phyloP scores from a whole-genome alignment of 129 eudicot genomes.

The Silybum marianum region DNA sequence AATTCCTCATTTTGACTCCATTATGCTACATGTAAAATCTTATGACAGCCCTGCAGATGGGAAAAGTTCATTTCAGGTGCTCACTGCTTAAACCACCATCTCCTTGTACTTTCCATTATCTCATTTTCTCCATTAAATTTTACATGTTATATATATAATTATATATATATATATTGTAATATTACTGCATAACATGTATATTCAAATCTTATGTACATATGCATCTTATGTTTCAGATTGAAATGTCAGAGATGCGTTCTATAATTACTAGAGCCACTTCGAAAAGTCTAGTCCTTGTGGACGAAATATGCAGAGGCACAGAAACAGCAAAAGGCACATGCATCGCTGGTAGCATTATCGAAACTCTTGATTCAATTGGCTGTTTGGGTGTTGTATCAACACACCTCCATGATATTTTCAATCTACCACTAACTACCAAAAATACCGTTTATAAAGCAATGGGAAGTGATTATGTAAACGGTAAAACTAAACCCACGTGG shows the following conservation, averaged over 20 bases:
- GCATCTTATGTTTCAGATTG: slow-evolving; percentile 55
- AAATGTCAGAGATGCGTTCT: slow-evolving; percentile 96
- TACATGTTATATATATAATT: too few relatives aligned
- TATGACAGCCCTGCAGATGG: slow-evolving; percentile 99
- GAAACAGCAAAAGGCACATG: slow-evolving; percentile 98
- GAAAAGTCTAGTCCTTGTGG: slow-evolving; percentile 88
- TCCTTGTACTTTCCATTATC: background rate
- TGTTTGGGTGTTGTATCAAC: slow-evolving; percentile 93
- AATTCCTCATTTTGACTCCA: slow-evolving; percentile 93
- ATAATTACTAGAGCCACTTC: slow-evolving; percentile 74
- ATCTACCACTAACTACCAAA: slow-evolving; percentile 61
- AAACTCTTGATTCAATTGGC: slow-evolving; percentile 73
- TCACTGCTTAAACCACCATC: background rate
- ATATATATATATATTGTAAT: background rate
- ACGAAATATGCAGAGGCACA: slow-evolving; percentile 96
- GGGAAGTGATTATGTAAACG: slow-evolving; percentile 68
- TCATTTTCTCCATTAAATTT: background rate
- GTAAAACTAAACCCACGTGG: slow-evolving; percentile 88
- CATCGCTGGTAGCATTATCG: slow-evolving; percentile 87
- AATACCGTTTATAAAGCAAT: slow-evolving; percentile 72
- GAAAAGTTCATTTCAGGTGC: slow-evolving; percentile 97
- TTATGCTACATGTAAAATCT: slow-evolving; percentile 91
- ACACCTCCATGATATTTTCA: slow-evolving; percentile 88
- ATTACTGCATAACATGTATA: background rate
- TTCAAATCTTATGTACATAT: slow-evolving; percentile 1